A percentile compares a stretch with the other conserved stretches of the same genome.
Conservation (phyloP, 176 grass and related monocot genomes). For the Carex parvula region DNA sequence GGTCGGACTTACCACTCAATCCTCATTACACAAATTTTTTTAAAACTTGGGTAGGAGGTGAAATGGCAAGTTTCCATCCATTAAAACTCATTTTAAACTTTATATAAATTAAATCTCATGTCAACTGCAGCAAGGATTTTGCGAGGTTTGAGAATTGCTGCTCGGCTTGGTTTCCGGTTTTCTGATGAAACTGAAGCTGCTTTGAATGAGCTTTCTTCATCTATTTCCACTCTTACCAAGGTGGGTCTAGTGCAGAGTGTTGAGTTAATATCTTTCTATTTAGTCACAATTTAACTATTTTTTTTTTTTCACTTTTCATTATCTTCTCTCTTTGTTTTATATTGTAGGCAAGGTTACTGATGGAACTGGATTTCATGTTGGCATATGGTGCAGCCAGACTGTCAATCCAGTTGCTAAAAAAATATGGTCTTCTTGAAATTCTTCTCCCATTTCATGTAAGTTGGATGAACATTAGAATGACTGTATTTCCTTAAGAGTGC, state of each 20-base stretch:
- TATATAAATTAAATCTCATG: background rate
- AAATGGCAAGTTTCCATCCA: background rate
- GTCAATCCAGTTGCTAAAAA: slow-evolving; percentile 63
- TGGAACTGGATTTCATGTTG: slow-evolving; percentile 88
- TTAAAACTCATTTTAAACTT: background rate
- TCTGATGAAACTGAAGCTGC: slow-evolving; percentile 64
- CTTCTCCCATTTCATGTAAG: slow-evolving; percentile 85
- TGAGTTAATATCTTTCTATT: slow-evolving; percentile 3
- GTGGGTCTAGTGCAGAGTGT: slow-evolving; percentile 27
- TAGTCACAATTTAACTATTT: background rate
- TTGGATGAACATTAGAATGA: slow-evolving; percentile 14
- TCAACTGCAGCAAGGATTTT: slow-evolving; percentile 83
- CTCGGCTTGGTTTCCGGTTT: slow-evolving; percentile 71
- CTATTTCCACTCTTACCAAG: slow-evolving; percentile 45
- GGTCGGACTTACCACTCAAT: background rate
- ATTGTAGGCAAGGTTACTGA: slow-evolving; percentile 52
- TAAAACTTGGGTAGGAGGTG: background rate
- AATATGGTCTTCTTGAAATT: slow-evolving; percentile 75
- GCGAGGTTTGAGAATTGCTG: slow-evolving; percentile 90
- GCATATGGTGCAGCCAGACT: slow-evolving; percentile 72
- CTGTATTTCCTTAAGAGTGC: slow-evolving; percentile 18
- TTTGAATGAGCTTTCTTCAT: slow-evolving; percentile 52
- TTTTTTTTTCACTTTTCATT: background rate
- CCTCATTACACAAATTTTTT: background rate
- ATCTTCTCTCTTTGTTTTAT: slow-evolving; percentile 21